Evolutionary conservation across 2,329 filamentous ascomycete genomes (phyloP).

Genomic region (Aureobasidium subglaciale): DNA sequence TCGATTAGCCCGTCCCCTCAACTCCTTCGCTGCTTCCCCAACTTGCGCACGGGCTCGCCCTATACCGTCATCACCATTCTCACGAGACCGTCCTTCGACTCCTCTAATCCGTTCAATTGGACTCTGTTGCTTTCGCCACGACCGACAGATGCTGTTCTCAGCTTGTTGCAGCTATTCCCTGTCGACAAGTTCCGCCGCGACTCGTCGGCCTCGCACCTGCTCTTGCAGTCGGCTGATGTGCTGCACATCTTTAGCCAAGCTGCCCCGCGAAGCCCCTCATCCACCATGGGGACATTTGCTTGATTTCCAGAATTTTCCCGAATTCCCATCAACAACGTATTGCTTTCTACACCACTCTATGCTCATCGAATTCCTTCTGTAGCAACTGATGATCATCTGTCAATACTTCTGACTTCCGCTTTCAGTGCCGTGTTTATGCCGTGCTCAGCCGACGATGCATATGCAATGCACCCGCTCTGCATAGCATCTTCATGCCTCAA

Average conservation of each 20-base stretch:
- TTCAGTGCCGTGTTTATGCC: neutral
- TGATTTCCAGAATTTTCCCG: neutral
- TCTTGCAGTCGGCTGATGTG: neutral
- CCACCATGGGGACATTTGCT: neutral
- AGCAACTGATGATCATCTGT: no score
- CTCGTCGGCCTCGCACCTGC: neutral
- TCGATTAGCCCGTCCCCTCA: neutral
- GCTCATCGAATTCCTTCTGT: no score
- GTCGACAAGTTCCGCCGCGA: neutral
- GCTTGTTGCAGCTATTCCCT: neutral
- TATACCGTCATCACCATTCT: constrained; percentile 10
- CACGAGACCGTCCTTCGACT: neutral
- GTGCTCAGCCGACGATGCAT: neutral
- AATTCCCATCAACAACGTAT: neutral
- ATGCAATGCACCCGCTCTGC: constrained; percentile 2
- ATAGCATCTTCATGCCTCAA: neutral
- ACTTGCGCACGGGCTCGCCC: neutral
- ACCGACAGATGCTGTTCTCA: neutral
- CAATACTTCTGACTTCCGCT: neutral
- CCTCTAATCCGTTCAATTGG: neutral
- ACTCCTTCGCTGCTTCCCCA: constrained; percentile 6
- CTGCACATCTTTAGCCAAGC: neutral
- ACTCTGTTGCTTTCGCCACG: neutral
- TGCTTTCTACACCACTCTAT: no score
- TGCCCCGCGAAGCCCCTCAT: constrained; percentile 9